Conservation (phyloP, 257 asterid species). For the Fraxinus quadrangulata region DNA sequence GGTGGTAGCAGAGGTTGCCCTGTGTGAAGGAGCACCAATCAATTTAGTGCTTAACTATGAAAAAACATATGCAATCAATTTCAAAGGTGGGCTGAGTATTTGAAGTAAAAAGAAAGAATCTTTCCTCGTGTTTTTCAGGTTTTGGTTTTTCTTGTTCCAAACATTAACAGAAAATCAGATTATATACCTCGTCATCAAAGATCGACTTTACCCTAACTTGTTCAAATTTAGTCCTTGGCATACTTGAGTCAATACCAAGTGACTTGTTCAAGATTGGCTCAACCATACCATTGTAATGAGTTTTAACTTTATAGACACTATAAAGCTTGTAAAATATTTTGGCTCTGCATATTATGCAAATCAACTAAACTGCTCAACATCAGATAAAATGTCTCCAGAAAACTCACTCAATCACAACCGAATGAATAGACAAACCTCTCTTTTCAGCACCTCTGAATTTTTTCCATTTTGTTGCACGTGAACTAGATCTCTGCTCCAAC, state of each 20-base stretch:
- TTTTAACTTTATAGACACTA: too few species aligned
- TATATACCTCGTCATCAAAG: neutral
- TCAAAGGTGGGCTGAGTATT: neutral
- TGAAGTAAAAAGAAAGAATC: neutral
- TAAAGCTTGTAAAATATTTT: too few species aligned
- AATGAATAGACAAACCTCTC: too few species aligned
- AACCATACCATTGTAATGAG: too few species aligned
- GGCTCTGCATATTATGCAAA: too few species aligned
- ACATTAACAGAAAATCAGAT: neutral
- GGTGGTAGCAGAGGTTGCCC: conserved; percentile 96
- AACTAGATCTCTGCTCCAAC: too few species aligned
- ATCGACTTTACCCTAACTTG: neutral
- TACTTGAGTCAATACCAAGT: neutral
- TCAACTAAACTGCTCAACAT: too few species aligned
- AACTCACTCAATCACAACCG: too few species aligned
- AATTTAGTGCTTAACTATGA: neutral
- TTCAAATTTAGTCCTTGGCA: neutral
- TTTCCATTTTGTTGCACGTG: too few species aligned
- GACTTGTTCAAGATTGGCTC: neutral
- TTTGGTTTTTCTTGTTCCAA: neutral
- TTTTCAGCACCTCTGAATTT: too few species aligned
- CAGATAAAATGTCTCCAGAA: too few species aligned
- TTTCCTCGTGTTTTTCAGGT: neutral
- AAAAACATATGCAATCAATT: neutral
- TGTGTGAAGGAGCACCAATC: conserved; percentile 21